Evolutionary conservation across 768 basidiomycete species (phyloP).

Genomic region (Suillus hirtellus): DNA sequence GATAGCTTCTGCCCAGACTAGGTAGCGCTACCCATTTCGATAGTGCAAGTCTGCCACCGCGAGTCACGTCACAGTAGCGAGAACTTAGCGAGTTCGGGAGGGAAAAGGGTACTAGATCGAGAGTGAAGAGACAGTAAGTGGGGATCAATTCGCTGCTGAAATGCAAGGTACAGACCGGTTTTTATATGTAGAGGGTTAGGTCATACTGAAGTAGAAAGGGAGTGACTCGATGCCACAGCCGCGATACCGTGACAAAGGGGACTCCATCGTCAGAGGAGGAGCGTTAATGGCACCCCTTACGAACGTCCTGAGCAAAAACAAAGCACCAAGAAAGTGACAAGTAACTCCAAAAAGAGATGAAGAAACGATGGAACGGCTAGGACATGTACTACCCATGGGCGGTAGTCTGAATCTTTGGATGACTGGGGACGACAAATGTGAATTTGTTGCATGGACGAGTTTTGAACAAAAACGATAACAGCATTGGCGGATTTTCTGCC

Average conservation of each 20-base stretch:
- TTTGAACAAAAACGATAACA: not conserved
- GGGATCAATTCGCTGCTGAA: not conserved
- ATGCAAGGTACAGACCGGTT: not conserved
- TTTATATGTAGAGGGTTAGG: not conserved
- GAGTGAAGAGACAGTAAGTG: not conserved
- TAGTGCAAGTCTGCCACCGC: not conserved
- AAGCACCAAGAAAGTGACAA: not conserved
- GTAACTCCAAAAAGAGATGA: not conserved
- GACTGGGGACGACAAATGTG: not conserved
- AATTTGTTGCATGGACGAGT: not conserved
- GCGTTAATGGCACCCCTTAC: not conserved
- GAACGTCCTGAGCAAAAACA: slow-evolving; percentile 23
- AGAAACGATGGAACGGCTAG: not conserved
- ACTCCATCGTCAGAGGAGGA: not conserved
- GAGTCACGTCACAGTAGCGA: not conserved
- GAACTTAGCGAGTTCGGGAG: not conserved
- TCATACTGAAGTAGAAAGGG: not conserved
- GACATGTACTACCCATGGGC: not conserved
- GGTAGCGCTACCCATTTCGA: not conserved
- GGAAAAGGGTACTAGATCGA: not conserved
- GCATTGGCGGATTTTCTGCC: not conserved
- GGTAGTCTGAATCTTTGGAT: not conserved
- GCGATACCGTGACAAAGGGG: not conserved
- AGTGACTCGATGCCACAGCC: not conserved
- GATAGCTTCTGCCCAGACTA: not conserved